These are phyloP conservation scores for Cladophialophora exuberans DNA, from an alignment of 2,329 filamentous ascomycete genomes.

Conservation along the genomic window DNA sequence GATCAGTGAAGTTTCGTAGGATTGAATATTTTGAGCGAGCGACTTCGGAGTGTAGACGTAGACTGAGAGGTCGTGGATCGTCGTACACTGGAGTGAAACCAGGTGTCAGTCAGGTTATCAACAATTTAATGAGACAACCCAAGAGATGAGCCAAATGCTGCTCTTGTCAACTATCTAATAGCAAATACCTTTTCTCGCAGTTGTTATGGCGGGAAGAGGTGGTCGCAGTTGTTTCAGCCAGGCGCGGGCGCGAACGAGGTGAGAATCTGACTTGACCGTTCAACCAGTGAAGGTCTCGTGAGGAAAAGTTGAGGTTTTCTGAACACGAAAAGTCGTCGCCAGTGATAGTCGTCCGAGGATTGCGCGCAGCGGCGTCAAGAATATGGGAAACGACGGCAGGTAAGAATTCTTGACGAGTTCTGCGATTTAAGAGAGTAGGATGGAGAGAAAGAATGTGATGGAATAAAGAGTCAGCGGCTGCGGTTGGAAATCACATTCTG, in stretches of 20 bases:
- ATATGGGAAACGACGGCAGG: conserved; percentile 13
- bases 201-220: conserved; percentile 21
- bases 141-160: conserved; percentile 23
- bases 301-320: conserved; percentile 36
- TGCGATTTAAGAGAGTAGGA: conserved; percentile 20
- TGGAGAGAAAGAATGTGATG: conserved; percentile 19
- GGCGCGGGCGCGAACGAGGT: conserved; percentile 30
- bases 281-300: conserved; percentile 68
- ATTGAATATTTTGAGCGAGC: conserved; percentile 15
- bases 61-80: conserved; percentile 24
- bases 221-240: conserved; percentile 25
- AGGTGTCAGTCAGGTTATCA: conserved; percentile 34
- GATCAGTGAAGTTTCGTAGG: not conserved
- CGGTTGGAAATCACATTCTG: not conserved
- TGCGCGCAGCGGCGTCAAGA: conserved; percentile 3
- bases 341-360: conserved; percentile 36
- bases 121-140: conserved; percentile 34
- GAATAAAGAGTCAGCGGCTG: conserved; percentile 1
- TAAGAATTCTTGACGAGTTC: conserved; percentile 17
- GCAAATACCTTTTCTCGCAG: conserved; percentile 23
- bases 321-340: conserved; percentile 44
- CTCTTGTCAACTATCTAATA: conserved; percentile 24
- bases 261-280: conserved; percentile 38
- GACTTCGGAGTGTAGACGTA: conserved; percentile 28
- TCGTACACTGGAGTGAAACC: conserved; percentile 28